Conservation (phyloP, 1,284 basidiomycete genomes). For the Melanopsichium pennsylvanicum region DNA sequence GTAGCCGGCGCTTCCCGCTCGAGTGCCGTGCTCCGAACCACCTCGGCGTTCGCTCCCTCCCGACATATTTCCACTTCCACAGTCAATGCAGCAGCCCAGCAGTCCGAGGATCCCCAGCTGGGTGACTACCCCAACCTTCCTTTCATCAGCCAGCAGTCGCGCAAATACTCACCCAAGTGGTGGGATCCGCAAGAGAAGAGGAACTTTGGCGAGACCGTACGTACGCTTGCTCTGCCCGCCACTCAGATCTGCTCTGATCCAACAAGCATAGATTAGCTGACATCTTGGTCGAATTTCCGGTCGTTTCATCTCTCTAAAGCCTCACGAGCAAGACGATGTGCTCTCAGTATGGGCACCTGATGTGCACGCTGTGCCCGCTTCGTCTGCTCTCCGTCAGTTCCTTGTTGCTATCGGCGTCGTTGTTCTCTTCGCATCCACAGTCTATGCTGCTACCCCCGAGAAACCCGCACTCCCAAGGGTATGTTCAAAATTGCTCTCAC, state of each 20-base stretch:
- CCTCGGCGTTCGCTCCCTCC: slow-evolving; percentile 8
- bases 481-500: too few species aligned
- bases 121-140: slow-evolving; percentile 64
- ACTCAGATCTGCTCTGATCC: background rate
- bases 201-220: slow-evolving; percentile 63
- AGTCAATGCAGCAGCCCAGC: slow-evolving; percentile 7
- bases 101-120: slow-evolving; percentile 60
- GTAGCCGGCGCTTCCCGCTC: slow-evolving; percentile 35
- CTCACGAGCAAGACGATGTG: slow-evolving; percentile 64
- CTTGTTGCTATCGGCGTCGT: slow-evolving; percentile 48
- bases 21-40: slow-evolving; percentile 9
- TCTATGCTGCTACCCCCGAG: slow-evolving; percentile 56
- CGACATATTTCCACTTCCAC: slow-evolving; percentile 32
- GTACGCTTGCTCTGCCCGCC: background rate
- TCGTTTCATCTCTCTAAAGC: slow-evolving; percentile 18
- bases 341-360: slow-evolving; percentile 65
- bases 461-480: slow-evolving; percentile 57
- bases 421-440: slow-evolving; percentile 38
- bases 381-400: slow-evolving; percentile 58
- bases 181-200: slow-evolving; percentile 65
- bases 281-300: too few species aligned
- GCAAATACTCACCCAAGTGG: slow-evolving; percentile 60
- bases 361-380: slow-evolving; percentile 50
- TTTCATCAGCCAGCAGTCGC: slow-evolving; percentile 49
- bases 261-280: background rate